Conservation (phyloP, 2,329 filamentous ascomycete species). For the Neofusicoccum umdonicola region DNA sequence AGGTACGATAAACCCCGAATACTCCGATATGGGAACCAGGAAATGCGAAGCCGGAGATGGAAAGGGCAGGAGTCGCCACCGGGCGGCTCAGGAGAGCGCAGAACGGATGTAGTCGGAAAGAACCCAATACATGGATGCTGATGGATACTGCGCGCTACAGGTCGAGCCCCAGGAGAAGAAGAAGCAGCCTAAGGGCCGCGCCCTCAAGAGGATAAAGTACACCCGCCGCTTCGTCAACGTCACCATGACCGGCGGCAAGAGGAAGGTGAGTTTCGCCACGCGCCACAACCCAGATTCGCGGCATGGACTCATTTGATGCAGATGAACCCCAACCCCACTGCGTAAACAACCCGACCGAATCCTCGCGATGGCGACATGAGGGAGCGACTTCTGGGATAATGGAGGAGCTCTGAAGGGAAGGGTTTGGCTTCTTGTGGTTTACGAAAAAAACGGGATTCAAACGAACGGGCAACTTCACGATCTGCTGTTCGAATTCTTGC, state of each 20-base stretch:
- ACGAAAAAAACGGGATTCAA: slow-evolving; percentile 6
- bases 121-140: background rate
- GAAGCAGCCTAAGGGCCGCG: slow-evolving; percentile 95
- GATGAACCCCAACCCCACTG: slow-evolving; percentile 86
- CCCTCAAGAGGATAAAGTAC: slow-evolving; percentile 95
- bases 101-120: slow-evolving; percentile 20
- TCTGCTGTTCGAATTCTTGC: slow-evolving; percentile 26
- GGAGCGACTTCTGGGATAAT: slow-evolving; percentile 17
- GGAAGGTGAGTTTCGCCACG: slow-evolving; percentile 68
- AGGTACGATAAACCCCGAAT: slow-evolving; percentile 58
- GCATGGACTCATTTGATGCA: slow-evolving; percentile 32
- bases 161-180: slow-evolving; percentile 92
- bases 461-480: slow-evolving; percentile 28
- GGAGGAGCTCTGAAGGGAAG: slow-evolving; percentile 15
- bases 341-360: slow-evolving; percentile 46
- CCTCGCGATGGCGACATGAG: background rate
- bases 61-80: background rate
- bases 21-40: slow-evolving; percentile 24
- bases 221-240: slow-evolving; percentile 98
- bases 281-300: slow-evolving; percentile 12
- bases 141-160: slow-evolving; percentile 43
- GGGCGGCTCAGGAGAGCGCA: slow-evolving; percentile 20
- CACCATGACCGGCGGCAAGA: slow-evolving; percentile 95
- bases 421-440: slow-evolving; percentile 1
- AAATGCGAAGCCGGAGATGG: slow-evolving; percentile 24